Evolutionary conservation across 176 grass and related monocot species (phyloP).

Genomic region (Hyparrhenia diplandra): DNA sequence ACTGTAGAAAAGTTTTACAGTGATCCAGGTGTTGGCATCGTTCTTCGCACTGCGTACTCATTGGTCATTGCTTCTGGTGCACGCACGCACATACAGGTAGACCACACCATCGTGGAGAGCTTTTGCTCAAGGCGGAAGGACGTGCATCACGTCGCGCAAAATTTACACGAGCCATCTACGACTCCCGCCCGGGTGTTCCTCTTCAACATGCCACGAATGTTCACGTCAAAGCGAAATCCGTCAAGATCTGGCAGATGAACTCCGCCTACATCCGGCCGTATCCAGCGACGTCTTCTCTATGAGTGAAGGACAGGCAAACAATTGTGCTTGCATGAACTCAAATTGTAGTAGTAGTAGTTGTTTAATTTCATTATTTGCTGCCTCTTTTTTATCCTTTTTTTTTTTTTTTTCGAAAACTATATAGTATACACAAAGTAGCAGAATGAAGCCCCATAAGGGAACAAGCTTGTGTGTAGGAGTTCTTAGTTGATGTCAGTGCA

Average conservation of each 20-base stretch:
- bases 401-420: not conserved
- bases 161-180: slow-evolving; percentile 66
- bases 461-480: no score
- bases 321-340: not conserved
- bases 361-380: not conserved
- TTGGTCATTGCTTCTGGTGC: not conserved
- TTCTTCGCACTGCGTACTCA: not conserved
- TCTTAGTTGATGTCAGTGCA: no score
- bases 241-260: slow-evolving; percentile 84
- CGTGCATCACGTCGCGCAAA: slow-evolving; percentile 83
- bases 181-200: slow-evolving; percentile 48
- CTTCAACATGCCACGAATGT: slow-evolving; percentile 68
- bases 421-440: not conserved
- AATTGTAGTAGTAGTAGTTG: not conserved
- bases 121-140: slow-evolving; percentile 85
- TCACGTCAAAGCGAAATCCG: slow-evolving; percentile 47
- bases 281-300: not conserved
- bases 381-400: not conserved
- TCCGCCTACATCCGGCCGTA: slow-evolving; percentile 62
- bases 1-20: slow-evolving; percentile 47
- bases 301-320: not conserved
- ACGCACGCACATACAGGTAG: slow-evolving; percentile 37
- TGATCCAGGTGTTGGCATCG: not conserved
- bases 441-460: no score
- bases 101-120: slow-evolving; percentile 90